Percentiles rank a stretch among this genome's conserved stretches.
Evolutionary conservation across 441 rosid genomes (phyloP).

Genomic region (Capsella rubella): DNA sequence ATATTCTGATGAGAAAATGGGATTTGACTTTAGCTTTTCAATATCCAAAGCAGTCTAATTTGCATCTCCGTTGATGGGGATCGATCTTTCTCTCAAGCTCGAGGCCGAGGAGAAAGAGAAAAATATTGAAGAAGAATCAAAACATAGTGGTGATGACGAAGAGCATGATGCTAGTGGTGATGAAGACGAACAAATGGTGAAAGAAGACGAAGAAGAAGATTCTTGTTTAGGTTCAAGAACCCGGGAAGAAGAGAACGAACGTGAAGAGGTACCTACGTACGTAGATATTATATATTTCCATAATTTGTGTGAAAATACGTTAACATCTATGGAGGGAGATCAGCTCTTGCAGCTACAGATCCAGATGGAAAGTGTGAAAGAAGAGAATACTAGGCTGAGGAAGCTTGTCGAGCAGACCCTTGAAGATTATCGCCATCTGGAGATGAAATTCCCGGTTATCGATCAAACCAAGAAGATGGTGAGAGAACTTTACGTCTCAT

Average conservation of each 20-base stretch:
- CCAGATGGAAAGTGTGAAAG: slow-evolving; percentile 77
- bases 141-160: slow-evolving; percentile 21
- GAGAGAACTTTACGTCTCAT: background rate
- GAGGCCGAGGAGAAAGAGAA: slow-evolving; percentile 43
- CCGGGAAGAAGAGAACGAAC: slow-evolving; percentile 42
- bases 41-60: slow-evolving; percentile 33
- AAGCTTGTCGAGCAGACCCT: slow-evolving; percentile 71
- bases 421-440: slow-evolving; percentile 76
- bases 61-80: slow-evolving; percentile 49
- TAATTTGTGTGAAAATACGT: background rate
- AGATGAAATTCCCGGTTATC: slow-evolving; percentile 57
- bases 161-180: slow-evolving; percentile 22
- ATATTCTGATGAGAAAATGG: slow-evolving; percentile 39
- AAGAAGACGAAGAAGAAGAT: slow-evolving; percentile 30
- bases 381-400: slow-evolving; percentile 74
- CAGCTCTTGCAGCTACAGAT: slow-evolving; percentile 66
- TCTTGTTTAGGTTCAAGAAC: slow-evolving; percentile 37
- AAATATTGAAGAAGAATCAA: slow-evolving; percentile 26
- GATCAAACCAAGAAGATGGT: slow-evolving; percentile 60
- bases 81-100: slow-evolving; percentile 66
- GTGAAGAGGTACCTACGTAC: slow-evolving; percentile 53
- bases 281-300: background rate
- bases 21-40: slow-evolving; percentile 78
- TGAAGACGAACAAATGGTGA: slow-evolving; percentile 23
- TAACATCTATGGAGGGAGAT: slow-evolving; percentile 13